Evolutionary conservation across 352 stramenopile genomes (phyloP).

Genomic region (Phytophthora sp.): DNA sequence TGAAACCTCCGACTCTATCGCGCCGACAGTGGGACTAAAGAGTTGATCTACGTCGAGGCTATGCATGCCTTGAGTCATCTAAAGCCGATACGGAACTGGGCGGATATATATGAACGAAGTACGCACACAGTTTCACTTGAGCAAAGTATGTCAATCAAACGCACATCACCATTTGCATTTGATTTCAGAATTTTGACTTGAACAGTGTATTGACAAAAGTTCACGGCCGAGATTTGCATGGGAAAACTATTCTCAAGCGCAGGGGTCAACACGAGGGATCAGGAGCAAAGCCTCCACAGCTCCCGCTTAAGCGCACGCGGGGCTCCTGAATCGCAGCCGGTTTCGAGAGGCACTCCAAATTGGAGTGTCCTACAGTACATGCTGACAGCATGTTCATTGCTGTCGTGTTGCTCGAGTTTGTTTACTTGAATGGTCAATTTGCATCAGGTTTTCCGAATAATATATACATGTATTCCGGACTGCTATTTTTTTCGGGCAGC

Average conservation of each 20-base stretch:
- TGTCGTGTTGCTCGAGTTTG: constrained; percentile 2
- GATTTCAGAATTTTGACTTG: no score
- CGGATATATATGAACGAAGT: neutral
- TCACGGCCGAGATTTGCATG: constrained; percentile 17
- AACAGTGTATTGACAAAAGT: neutral
- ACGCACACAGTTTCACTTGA: neutral
- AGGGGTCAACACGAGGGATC: neutral
- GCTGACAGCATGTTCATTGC: no score
- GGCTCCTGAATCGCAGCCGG: constrained; percentile 23
- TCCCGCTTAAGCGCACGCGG: constrained; percentile 30
- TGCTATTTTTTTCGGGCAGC: no score
- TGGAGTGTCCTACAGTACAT: no score
- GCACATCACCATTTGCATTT: no score
- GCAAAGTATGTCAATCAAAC: no score
- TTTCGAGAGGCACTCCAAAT: neutral
- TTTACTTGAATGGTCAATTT: constrained; percentile 12
- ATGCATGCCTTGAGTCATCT: constrained; percentile 6
- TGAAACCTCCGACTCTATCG: constrained; percentile 31
- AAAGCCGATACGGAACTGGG: constrained; percentile 22
- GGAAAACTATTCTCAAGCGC: constrained; percentile 14
- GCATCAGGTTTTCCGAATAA: constrained; percentile 25
- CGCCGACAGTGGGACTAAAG: constrained; percentile 18
- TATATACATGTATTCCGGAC: no score
- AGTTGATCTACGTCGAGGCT: constrained; percentile 12
- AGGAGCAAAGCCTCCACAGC: constrained; percentile 16